A percentile compares a stretch with the other conserved stretches of the same genome.
Conservation (phyloP, 75 land plant species). For the Selaginella moellendorffii region DNA sequence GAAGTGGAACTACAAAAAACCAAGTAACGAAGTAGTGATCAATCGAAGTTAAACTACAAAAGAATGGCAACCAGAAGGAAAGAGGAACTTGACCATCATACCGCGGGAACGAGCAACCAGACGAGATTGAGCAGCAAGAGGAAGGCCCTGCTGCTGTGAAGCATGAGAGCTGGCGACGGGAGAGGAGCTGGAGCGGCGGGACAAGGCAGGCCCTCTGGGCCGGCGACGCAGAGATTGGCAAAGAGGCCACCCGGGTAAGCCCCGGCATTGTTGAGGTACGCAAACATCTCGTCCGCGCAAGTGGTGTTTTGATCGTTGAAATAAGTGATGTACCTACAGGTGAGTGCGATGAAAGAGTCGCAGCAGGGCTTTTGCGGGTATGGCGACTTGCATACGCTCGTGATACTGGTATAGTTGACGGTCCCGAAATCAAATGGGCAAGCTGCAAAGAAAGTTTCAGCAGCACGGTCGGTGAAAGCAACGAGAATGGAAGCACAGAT, state of each 20-base stretch:
- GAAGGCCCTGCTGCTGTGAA: too few species aligned
- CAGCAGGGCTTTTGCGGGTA: slow-evolving; percentile 30
- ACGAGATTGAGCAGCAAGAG: too few species aligned
- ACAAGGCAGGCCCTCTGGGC: slow-evolving; percentile 33
- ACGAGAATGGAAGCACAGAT: too few species aligned
- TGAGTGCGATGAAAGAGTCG: slow-evolving; percentile 32
- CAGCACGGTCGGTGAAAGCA: too few species aligned
- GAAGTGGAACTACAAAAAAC: too few species aligned
- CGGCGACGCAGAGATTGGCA: slow-evolving; percentile 30
- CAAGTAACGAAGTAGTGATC: too few species aligned
- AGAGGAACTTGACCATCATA: too few species aligned
- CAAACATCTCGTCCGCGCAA: slow-evolving; percentile 43
- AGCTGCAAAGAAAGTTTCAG: slow-evolving; percentile 25
- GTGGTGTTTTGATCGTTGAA: slow-evolving; percentile 33
- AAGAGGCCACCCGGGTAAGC: slow-evolving; percentile 51
- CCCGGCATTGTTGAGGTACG: slow-evolving; percentile 45
- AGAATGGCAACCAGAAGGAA: too few species aligned
- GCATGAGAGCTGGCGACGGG: slow-evolving; percentile 11
- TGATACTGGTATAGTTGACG: slow-evolving; percentile 45
- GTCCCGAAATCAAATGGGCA: slow-evolving; percentile 38
- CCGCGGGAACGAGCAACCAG: too few species aligned
- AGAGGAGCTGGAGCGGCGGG: slow-evolving; percentile 10
- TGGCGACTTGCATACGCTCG: slow-evolving; percentile 52
- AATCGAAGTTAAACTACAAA: too few species aligned
- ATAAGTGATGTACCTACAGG: slow-evolving; percentile 32